Evolutionary conservation across 805 yeast species (phyloP).

Genomic region (Wickerhamiella cacticola): DNA sequence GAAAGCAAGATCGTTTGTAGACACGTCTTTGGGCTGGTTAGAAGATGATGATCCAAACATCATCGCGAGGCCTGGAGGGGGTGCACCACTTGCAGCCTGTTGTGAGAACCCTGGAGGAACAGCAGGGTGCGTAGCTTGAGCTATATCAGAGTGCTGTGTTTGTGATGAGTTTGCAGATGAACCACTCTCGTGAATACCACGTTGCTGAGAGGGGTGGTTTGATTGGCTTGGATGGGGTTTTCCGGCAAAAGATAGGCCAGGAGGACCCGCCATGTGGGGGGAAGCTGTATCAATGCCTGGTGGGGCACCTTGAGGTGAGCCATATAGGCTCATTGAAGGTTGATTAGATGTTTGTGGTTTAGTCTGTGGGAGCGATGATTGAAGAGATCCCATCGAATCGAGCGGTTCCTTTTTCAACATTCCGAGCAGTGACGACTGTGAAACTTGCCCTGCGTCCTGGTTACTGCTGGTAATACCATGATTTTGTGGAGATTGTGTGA

Average conservation of each 20-base stretch:
- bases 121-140: neutral
- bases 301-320: neutral
- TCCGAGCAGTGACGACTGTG: neutral
- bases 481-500: no score
- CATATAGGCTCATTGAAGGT: constrained; percentile 2
- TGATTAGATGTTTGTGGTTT: neutral
- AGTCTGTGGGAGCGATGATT: neutral
- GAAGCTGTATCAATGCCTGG: neutral
- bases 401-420: neutral
- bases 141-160: neutral
- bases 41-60: neutral
- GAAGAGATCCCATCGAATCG: neutral
- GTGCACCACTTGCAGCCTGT: no score
- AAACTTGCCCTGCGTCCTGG: no score
- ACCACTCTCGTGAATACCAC: neutral
- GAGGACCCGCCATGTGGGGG: no score
- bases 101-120: neutral
- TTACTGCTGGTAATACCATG: no score
- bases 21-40: neutral
- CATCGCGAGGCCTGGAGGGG: no score
- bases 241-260: no score
- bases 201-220: no score
- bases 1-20: constrained; percentile 11
- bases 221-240: no score
- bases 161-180: neutral